Evolutionary conservation across 169 alveolate genomes (phyloP).

Genomic region (Cryptosporidium tyzzeri): DNA sequence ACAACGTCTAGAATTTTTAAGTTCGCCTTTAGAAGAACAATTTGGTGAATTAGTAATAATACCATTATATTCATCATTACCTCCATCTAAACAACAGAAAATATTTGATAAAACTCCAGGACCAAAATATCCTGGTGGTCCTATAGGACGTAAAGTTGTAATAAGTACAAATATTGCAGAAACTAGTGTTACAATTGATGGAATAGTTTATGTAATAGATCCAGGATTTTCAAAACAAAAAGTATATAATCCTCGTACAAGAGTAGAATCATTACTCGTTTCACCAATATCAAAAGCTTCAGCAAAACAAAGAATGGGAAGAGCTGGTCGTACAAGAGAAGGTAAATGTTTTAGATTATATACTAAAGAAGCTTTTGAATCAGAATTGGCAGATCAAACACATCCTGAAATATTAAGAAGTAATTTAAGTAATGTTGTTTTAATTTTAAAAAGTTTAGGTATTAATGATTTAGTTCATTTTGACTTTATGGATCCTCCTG

Average conservation of each 20-base stretch:
- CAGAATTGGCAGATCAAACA: slow-evolving; percentile 94
- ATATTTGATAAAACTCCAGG: slow-evolving; percentile 97
- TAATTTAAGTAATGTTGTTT: slow-evolving; percentile 95
- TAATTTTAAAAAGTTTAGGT: slow-evolving; percentile 95
- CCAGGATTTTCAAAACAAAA: slow-evolving; percentile 99
- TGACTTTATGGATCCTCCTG: slow-evolving; percentile 99
- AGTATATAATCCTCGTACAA: slow-evolving; percentile 98
- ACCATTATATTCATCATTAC: slow-evolving; percentile 97
- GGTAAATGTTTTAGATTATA: slow-evolving; percentile 99
- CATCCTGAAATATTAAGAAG: slow-evolving; percentile 98
- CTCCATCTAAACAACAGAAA: slow-evolving; percentile 95
- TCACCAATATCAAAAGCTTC: slow-evolving; percentile 98
- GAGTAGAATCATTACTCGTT: slow-evolving; percentile 96
- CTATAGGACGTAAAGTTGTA: slow-evolving; percentile 86
- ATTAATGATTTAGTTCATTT: slow-evolving; percentile 98
- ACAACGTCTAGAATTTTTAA: slow-evolving; percentile 77
- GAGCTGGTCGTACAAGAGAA: slow-evolving; percentile 99
- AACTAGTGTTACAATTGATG: slow-evolving; percentile 99
- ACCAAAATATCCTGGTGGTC: slow-evolving; percentile 91
- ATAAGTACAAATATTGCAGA: slow-evolving; percentile 99
- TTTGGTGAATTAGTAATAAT: slow-evolving; percentile 88
- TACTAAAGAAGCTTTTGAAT: slow-evolving; percentile 94
- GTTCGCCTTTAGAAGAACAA: slow-evolving; percentile 46
- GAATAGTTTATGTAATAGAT: slow-evolving; percentile 99
- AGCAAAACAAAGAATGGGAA: slow-evolving; percentile 98